These are phyloP conservation scores for Sisymbrium altissimum DNA, from an alignment of 345 rosid species.

Conservation along the genomic window DNA sequence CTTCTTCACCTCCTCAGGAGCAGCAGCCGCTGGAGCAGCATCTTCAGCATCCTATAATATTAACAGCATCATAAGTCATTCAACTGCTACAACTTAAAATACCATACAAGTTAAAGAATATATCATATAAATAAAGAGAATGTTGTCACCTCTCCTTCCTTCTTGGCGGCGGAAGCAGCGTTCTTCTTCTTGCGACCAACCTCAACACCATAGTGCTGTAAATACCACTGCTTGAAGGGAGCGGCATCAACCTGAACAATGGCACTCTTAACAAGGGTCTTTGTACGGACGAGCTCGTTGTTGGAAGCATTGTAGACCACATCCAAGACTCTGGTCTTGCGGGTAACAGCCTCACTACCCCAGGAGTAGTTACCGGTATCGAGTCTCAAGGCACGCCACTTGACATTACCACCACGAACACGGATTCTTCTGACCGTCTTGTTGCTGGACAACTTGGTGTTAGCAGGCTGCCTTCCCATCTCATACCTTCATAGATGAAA, in stretches of 20 bases:
- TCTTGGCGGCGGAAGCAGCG: slow-evolving; percentile 39
- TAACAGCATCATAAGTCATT: background rate
- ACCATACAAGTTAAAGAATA: background rate
- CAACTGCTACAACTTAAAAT: background rate
- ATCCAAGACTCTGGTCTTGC: slow-evolving; percentile 79
- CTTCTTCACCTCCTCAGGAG: slow-evolving; percentile 59
- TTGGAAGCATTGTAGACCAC: slow-evolving; percentile 88
- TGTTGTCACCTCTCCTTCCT: slow-evolving; percentile 53
- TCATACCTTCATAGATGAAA: slow-evolving; percentile 51
- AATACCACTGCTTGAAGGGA: slow-evolving; percentile 73
- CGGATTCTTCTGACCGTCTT: slow-evolving; percentile 81
- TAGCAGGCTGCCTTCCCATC: slow-evolving; percentile 86
- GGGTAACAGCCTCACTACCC: slow-evolving; percentile 88
- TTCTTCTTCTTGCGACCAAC: slow-evolving; percentile 74
- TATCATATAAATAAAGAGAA: background rate
- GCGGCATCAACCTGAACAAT: slow-evolving; percentile 72
- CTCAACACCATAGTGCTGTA: slow-evolving; percentile 66
- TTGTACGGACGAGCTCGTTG: slow-evolving; percentile 83
- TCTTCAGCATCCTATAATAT: slow-evolving; percentile 45
- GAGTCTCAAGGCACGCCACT: slow-evolving; percentile 86
- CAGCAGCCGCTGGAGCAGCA: slow-evolving; percentile 32
- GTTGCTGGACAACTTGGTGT: slow-evolving; percentile 78
- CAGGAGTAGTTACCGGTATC: slow-evolving; percentile 86
- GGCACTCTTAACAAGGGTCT: slow-evolving; percentile 73
- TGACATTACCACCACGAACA: slow-evolving; percentile 82